A percentile compares a stretch with the other conserved stretches of the same genome.
These are phyloP conservation scores for Epichloe sylvatica DNA, from an alignment of 2,329 filamentous ascomycete species.

Conservation along the genomic window DNA sequence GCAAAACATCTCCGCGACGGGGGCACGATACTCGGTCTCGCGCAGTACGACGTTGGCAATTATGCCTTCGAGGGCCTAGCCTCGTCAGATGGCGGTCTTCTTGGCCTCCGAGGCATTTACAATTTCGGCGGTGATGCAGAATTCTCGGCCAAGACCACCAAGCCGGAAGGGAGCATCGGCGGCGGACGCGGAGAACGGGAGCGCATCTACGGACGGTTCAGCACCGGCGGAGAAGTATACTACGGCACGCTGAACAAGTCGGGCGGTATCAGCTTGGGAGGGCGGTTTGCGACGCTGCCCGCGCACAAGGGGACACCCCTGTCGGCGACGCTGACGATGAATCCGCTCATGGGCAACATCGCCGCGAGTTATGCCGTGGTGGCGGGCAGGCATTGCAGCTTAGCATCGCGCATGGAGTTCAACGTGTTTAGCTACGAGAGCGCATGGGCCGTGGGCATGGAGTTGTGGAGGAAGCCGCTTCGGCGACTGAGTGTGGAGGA, in stretches of 20 bases:
- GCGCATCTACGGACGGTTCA: conserved; percentile 67
- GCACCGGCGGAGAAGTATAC: conserved; percentile 83
- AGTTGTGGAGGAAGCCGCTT: conserved; percentile 66
- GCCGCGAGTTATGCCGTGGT: conserved; percentile 85
- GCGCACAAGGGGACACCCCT: conserved; percentile 73
- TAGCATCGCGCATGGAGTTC: conserved; percentile 88
- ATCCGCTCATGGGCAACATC: conserved; percentile 87
- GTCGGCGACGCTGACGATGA: conserved; percentile 83
- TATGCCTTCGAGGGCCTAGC: conserved; percentile 84
- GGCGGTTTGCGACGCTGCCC: conserved; percentile 79
- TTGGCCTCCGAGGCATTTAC: conserved; percentile 81
- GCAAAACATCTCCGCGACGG: conserved; percentile 58
- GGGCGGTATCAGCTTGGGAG: conserved; percentile 75
- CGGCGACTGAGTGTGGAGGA: conserved; percentile 24
- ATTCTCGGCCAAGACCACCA: conserved; percentile 22
- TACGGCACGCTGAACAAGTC: conserved; percentile 93
- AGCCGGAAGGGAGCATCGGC: conserved; percentile 12
- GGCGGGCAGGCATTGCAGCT: conserved; percentile 65
- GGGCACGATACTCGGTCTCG: conserved; percentile 57
- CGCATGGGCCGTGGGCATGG: conserved; percentile 79
- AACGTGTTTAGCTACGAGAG: conserved; percentile 98
- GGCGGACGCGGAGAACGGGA: conserved; percentile 31
- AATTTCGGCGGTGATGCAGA: conserved; percentile 66
- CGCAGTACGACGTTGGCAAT: conserved; percentile 73
- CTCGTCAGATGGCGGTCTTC: conserved; percentile 78